phyloP scores from a whole-genome alignment of 225 moss, liverwort and hornwort genomes.

The Ulota crispa region DNA sequence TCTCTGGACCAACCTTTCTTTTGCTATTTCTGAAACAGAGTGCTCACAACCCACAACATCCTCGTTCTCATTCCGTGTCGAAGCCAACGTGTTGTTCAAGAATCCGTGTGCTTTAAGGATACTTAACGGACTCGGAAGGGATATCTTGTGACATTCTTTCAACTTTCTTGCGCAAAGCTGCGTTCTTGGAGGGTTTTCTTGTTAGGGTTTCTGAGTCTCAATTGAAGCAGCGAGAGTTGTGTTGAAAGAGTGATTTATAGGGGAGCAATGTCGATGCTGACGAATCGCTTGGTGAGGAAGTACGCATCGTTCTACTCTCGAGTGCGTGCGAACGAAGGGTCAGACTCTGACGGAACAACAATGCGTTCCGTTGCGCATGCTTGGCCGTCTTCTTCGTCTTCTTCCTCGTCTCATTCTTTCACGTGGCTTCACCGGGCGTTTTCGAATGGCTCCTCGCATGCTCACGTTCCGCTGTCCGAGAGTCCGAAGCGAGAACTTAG shows the following conservation, averaged over 20 bases:
- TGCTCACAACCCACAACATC: rapidly evolving
- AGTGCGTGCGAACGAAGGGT: constrained; percentile 22
- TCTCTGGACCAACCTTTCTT: no score
- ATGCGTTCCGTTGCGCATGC: constrained; percentile 30
- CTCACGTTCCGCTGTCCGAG: constrained; percentile 47
- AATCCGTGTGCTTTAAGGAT: not conserved
- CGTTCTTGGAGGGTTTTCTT: not conserved
- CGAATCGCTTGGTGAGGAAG: constrained; percentile 35
- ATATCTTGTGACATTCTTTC: not conserved
- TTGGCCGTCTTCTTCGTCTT: constrained; percentile 20
- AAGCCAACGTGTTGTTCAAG: not conserved
- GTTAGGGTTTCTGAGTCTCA: not conserved
- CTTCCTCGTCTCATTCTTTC: constrained; percentile 31
- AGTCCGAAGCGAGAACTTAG: constrained; percentile 58
- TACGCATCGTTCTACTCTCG: constrained; percentile 40
- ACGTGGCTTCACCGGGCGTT: constrained; percentile 51
- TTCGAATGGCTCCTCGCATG: constrained; percentile 29
- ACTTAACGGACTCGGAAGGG: not conserved
- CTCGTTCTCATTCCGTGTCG: not conserved
- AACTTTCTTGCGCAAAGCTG: not conserved
- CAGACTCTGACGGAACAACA: constrained; percentile 28
- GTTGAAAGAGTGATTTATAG: not conserved
- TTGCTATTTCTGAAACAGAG: not conserved
- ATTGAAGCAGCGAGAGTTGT: not conserved
- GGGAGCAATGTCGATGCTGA: constrained; percentile 31